Base-by-base conservation (phyloP, 2,329 filamentous ascomycete genomes). In the Fusarium tuaranense region DNA sequence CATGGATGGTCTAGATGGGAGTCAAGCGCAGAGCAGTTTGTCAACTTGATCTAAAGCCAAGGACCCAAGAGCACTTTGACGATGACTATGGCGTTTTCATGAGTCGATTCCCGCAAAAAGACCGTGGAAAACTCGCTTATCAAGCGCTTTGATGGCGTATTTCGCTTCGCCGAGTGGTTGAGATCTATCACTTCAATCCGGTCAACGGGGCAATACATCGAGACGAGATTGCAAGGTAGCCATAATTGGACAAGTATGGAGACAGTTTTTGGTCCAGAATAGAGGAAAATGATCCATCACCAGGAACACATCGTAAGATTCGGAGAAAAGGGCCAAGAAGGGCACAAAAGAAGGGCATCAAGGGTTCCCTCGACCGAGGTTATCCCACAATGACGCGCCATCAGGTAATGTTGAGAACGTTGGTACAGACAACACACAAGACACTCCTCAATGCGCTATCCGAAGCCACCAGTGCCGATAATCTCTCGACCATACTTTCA, bases 91-190 rank as follows among this genome's bases (percentile, higher is more conserved):
- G 85, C 78, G 5, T 60, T 34, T 57, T 72, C 34, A 60, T 78
- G 71, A 20, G 39, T 53, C 12, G 73, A 80, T 25, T 73, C 72
- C 20, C 51, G 64, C 59, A 59, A 75, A 39, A 83, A 77, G 61
- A 77, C 74, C 12, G 60, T 71, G 18, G 85, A 77, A 6, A 89
- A 80, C 57, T 88, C 83, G 66, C 79, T 76, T 72, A 89, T 87
- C 81, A 90, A 86, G 57, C 80, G 79, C 65, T 85, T 82, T 2
- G 88, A 90, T 67, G 91, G 86, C 12, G 90, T 89, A 83, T 91
- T 92, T 65, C 88, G 84, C 79, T 91, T 90, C 55, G 84, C 83
- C 2, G 88, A 89, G 4, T 89, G 85, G 80, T 89, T 88, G 69
- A 90, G 38, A 27, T 38, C 30, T 7, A 68, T 53, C 34, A 66